Conservation (phyloP, 495 filamentous ascomycete genomes). For the Trichoderma virens region DNA sequence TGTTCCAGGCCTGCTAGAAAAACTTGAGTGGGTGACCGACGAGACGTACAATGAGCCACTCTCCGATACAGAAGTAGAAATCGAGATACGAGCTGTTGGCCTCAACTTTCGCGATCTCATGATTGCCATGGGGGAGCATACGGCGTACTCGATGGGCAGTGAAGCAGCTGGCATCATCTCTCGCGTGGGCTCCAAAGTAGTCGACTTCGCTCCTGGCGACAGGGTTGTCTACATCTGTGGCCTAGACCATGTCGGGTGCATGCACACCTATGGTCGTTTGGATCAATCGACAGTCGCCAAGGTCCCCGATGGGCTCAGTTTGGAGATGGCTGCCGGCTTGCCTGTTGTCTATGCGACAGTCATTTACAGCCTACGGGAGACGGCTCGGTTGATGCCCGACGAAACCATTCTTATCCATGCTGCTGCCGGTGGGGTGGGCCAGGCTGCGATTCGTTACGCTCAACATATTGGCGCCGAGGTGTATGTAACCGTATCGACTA, state of each 20-base stretch:
- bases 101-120: conserved; percentile 32
- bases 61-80: too few species aligned
- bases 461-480: conserved; percentile 37
- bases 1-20: too few species aligned
- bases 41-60: too few species aligned
- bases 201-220: conserved; percentile 20
- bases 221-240: conserved; percentile 14
- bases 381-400: conserved; percentile 21
- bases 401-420: conserved; percentile 46
- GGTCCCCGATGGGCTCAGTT: conserved; percentile 25
- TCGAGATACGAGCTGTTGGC: conserved; percentile 28
- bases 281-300: conserved; percentile 14
- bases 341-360: conserved; percentile 48
- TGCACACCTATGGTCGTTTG: too few species aligned
- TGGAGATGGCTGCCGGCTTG: conserved; percentile 34
- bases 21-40: too few species aligned
- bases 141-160: conserved; percentile 13
- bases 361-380: conserved; percentile 32
- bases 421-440: conserved; percentile 41
- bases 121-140: conserved; percentile 24
- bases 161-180: conserved; percentile 26
- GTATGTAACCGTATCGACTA: conserved; percentile 32
- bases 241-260: too few species aligned
- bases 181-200: conserved; percentile 19
- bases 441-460: conserved; percentile 40